phyloP scores from a whole-genome alignment of 257 asterid species.

The Solanum clarkiae region DNA sequence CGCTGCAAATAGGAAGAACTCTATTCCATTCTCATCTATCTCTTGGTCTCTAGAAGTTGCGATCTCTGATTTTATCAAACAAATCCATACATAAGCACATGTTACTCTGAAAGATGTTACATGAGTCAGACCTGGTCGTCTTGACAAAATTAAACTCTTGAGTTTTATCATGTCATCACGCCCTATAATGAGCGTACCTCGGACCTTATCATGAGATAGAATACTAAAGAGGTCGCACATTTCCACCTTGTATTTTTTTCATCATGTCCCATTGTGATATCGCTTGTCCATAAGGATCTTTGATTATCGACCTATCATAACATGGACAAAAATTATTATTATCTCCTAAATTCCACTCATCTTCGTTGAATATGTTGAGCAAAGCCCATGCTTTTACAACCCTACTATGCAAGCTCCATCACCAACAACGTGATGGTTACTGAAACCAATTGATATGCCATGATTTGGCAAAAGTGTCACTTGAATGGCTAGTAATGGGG shows the following conservation, averaged over 20 bases:
- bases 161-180: background rate
- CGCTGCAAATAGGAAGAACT: background rate
- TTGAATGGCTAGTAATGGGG: background rate
- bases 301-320: conserved; percentile 2
- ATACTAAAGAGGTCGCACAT: background rate
- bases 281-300: background rate
- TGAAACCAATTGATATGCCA: background rate
- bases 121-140: conserved; percentile 3
- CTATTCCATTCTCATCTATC: background rate
- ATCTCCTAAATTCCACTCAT: background rate
- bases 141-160: conserved; percentile 3
- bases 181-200: conserved; percentile 7
- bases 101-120: background rate
- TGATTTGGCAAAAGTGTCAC: background rate
- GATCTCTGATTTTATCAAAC: background rate
- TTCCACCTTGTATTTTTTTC: background rate
- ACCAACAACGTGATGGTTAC: background rate
- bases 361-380: background rate
- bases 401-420: background rate
- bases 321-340: background rate
- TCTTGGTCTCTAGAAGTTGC: background rate
- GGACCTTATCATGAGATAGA: background rate
- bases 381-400: background rate
- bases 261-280: background rate
- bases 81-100: background rate